phyloP scores from a whole-genome alignment of 495 filamentous ascomycete genomes.

The Aspergillus funiculosus region DNA sequence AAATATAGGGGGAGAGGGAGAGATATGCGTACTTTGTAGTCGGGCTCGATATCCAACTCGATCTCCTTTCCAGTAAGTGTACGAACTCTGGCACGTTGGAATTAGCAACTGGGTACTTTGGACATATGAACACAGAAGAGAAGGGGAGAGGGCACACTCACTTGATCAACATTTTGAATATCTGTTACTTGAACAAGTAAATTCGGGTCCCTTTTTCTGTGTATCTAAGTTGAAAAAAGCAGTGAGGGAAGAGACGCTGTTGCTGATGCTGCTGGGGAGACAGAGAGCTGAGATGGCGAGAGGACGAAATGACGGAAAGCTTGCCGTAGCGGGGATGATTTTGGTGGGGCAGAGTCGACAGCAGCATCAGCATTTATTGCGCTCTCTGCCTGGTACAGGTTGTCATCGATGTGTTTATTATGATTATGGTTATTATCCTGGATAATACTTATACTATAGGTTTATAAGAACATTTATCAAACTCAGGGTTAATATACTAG shows the following conservation, averaged over 20 bases:
- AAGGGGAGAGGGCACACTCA: conserved; percentile 20
- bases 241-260: conserved; percentile 18
- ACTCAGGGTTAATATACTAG: no score
- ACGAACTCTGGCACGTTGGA: conserved; percentile 63
- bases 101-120: conserved; percentile 10
- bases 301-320: conserved; percentile 15
- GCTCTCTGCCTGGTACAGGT: conserved; percentile 6
- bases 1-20: not conserved
- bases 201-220: not conserved
- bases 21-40: conserved; percentile 78
- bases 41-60: conserved; percentile 90
- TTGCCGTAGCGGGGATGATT: conserved; percentile 16
- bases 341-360: conserved; percentile 18
- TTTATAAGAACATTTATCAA: no score
- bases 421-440: no score
- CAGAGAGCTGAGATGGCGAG: not conserved
- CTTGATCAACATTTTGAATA: conserved; percentile 47
- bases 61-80: conserved; percentile 98
- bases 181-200: not conserved
- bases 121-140: no score
- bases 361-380: not conserved
- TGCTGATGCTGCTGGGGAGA: conserved; percentile 9
- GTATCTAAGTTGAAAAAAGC: not conserved
- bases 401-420: not conserved
- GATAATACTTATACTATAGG: no score